Evolutionary conservation across 176 grass and related monocot genomes (phyloP).

Genomic region (Lolium perenne): DNA sequence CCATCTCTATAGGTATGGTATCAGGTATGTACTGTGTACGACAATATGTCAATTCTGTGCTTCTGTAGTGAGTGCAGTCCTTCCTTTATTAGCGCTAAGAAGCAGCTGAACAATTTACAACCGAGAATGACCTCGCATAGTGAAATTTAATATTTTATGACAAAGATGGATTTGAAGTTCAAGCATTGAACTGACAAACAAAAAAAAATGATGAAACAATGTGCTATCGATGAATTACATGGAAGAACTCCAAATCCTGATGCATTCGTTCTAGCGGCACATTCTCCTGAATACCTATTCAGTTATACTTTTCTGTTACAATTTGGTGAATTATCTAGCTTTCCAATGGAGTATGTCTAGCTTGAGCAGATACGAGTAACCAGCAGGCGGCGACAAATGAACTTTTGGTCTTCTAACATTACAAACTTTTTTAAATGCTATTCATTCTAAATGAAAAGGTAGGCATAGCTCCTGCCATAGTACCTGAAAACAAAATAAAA

Average conservation of each 20-base stretch:
- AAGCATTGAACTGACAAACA: not conserved
- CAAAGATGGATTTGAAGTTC: not conserved
- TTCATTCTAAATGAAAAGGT: not conserved
- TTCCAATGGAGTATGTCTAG: not conserved
- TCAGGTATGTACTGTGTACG: not conserved
- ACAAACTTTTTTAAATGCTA: not conserved
- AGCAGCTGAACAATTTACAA: slow-evolving; percentile 2
- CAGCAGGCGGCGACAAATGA: not conserved
- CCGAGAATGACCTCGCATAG: slow-evolving; percentile 9
- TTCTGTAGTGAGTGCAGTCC: not conserved
- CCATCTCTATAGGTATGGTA: not conserved
- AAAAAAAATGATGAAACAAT: not conserved
- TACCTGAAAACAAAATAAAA: not conserved
- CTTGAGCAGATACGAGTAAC: not conserved
- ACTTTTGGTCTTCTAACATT: not conserved
- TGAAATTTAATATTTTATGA: not conserved
- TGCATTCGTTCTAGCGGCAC: not conserved
- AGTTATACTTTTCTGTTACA: slow-evolving; percentile 16
- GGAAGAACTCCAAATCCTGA: not conserved
- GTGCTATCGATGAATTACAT: not conserved
- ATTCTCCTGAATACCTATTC: not conserved
- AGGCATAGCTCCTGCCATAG: not conserved
- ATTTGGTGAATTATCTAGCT: not conserved
- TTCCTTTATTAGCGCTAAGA: not conserved
- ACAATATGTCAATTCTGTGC: not conserved